phyloP scores from a whole-genome alignment of 1,139 yeast species.

The Kodamaea anthophila region DNA sequence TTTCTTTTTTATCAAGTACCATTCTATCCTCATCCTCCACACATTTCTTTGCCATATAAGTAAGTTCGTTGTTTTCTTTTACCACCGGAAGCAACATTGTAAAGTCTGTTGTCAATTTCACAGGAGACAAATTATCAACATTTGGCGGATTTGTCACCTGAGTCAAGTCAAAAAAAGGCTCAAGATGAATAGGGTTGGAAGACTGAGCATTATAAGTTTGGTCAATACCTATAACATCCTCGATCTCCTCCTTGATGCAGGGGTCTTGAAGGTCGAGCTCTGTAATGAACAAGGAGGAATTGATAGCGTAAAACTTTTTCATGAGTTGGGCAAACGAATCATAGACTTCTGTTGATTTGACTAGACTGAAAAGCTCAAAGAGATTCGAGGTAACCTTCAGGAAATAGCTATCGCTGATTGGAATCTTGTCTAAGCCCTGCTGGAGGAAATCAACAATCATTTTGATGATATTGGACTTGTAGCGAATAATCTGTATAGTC shows the following conservation, averaged over 20 bases:
- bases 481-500: conserved; percentile 32
- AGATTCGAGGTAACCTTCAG: conserved; percentile 22
- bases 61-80: conserved; percentile 14
- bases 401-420: conserved; percentile 30
- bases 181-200: conserved; percentile 11
- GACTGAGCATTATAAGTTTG: conserved; percentile 14
- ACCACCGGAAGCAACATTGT: conserved; percentile 32
- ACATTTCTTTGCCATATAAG: conserved; percentile 7
- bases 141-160: conserved; percentile 17
- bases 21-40: not conserved
- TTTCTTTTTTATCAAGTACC: too few relatives aligned
- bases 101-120: conserved; percentile 29
- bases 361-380: conserved; percentile 29
- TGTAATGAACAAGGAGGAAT: conserved; percentile 22
- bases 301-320: conserved; percentile 25
- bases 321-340: conserved; percentile 21
- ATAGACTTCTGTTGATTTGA: conserved; percentile 28
- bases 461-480: conserved; percentile 24
- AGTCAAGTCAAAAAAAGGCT: conserved; percentile 26
- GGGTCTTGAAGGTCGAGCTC: conserved; percentile 22
- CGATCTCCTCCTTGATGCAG: conserved; percentile 29
- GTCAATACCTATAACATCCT: conserved; percentile 28
- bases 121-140: conserved; percentile 21
- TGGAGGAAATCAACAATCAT: conserved; percentile 25
- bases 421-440: conserved; percentile 24